Conservation (phyloP, 2,329 filamentous ascomycete species). For the Verticillium nubilum region DNA sequence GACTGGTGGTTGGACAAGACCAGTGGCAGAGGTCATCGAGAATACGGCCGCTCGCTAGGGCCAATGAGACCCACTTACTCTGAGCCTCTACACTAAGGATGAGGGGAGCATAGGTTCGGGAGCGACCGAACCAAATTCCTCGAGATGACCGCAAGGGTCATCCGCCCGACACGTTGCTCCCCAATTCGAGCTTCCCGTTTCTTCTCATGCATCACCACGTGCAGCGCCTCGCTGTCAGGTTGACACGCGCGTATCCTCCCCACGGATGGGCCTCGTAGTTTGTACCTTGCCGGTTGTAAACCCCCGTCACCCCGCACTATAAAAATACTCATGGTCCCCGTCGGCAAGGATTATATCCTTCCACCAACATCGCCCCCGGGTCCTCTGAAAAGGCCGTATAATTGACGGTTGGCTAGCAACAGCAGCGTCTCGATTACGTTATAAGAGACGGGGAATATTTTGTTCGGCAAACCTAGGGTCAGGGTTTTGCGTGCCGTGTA, state of each 20-base stretch:
- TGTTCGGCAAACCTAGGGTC: too few relatives aligned
- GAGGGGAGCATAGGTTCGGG: neutral
- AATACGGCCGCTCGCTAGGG: neutral
- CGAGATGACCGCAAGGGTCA: neutral
- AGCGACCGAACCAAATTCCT: neutral
- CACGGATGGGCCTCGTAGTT: too few relatives aligned
- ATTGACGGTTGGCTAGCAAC: neutral
- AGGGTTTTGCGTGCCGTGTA: too few relatives aligned
- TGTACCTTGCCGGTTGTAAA: neutral
- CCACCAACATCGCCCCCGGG: neutral
- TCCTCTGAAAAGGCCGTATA: neutral
- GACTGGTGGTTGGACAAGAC: neutral
- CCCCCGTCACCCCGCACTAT: neutral
- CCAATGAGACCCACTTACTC: neutral
- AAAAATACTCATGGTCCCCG: neutral
- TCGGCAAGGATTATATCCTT: neutral
- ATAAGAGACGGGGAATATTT: too few relatives aligned
- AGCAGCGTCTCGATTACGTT: neutral
- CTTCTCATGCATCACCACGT: too few relatives aligned
- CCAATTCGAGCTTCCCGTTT: too few relatives aligned
- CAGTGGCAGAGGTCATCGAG: neutral
- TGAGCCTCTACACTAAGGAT: too few relatives aligned
- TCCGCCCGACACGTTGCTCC: neutral
- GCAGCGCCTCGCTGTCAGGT: too few relatives aligned
- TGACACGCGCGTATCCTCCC: too few relatives aligned